These are phyloP conservation scores for Quaeritorhiza haematococci DNA, from an alignment of 371 early-diverging fungal genomes.

Conservation along the genomic window DNA sequence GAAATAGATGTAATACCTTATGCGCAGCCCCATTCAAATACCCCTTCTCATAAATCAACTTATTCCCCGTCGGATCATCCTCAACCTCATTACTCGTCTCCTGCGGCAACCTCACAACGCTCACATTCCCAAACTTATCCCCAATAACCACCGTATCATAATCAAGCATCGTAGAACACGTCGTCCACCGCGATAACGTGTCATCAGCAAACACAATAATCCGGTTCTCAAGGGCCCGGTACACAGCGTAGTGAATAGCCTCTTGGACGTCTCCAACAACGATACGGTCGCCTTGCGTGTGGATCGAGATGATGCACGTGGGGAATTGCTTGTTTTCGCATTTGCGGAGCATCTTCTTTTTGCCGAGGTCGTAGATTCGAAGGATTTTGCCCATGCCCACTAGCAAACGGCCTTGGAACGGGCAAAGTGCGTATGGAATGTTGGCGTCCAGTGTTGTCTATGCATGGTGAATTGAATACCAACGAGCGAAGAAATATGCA, in stretches of 20 bases:
- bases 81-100: conserved; percentile 65
- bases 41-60: conserved; percentile 70
- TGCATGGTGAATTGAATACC: neutral
- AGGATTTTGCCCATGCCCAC: conserved; percentile 85
- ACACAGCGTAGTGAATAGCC: conserved; percentile 76
- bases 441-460: conserved; percentile 80
- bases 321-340: conserved; percentile 78
- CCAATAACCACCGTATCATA: conserved; percentile 89
- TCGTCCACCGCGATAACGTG: conserved; percentile 82
- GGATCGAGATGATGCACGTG: conserved; percentile 62
- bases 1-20: conserved; percentile 49
- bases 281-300: conserved; percentile 82
- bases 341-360: conserved; percentile 84
- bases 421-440: conserved; percentile 73
- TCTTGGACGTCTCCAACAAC: conserved; percentile 83
- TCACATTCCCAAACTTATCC: conserved; percentile 95
- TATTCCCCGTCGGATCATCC: conserved; percentile 81
- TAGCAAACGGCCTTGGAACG: conserved; percentile 85
- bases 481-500: conserved; percentile 5
- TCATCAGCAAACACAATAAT: conserved; percentile 92
- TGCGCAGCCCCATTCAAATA: conserved; percentile 80
- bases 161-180: conserved; percentile 74
- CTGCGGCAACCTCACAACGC: conserved; percentile 68
- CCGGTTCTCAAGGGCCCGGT: conserved; percentile 67
- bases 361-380: conserved; percentile 90